Conservation (phyloP, 2,329 filamentous ascomycete genomes). For the Apiospora sp. region DNA sequence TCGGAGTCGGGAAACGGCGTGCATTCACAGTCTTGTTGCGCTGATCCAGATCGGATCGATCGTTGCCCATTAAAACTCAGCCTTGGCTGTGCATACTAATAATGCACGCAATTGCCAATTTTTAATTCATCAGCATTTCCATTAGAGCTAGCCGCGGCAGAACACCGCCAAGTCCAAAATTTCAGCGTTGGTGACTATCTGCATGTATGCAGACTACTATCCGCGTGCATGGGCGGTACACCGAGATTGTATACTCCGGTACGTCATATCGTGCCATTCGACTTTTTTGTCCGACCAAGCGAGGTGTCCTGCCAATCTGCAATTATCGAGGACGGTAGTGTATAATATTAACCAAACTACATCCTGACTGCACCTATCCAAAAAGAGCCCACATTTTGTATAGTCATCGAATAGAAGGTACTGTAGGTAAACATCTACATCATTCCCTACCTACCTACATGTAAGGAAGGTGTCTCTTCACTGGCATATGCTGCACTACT, state of each 20-base stretch:
- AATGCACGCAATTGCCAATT: background rate
- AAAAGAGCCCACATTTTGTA: background rate
- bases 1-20: slow-evolving; percentile 16
- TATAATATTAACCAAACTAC: background rate
- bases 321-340: background rate
- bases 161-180: background rate
- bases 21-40: background rate
- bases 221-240: background rate
- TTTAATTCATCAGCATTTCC: background rate
- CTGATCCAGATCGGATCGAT: slow-evolving; percentile 21
- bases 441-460: background rate
- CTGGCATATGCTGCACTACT: background rate
- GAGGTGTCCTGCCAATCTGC: background rate
- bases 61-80: slow-evolving; percentile 8
- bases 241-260: background rate
- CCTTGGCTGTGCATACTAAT: slow-evolving; percentile 8
- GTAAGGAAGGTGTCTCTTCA: background rate
- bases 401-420: background rate
- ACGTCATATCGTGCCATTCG: slow-evolving; percentile 2
- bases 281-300: slow-evolving; percentile 6
- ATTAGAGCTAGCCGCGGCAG: background rate
- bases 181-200: background rate
- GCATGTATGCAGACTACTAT: too few species aligned
- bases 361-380: background rate
- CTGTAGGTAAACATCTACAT: background rate